Base-by-base conservation (phyloP, 2,329 filamentous ascomycete genomes). In the Cercospora zeae-maydis region DNA sequence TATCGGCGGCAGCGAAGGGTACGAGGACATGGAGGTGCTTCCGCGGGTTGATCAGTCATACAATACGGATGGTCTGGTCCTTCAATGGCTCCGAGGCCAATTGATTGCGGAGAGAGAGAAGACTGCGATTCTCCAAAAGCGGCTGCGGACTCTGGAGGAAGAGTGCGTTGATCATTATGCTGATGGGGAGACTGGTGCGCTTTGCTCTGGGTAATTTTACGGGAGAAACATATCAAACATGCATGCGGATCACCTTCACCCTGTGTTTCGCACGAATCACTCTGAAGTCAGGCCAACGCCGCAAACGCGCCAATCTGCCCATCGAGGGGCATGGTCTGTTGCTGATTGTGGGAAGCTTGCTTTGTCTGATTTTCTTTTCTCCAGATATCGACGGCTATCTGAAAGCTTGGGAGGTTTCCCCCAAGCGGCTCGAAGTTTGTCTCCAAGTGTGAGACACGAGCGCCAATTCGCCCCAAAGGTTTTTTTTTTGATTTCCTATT, bases 91-190 rank as follows among this genome's bases (percentile, higher is more conserved):
- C n/a, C 34, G 14, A 13, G 24, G 19, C n/a, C 58, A 61, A 16
- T 24, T 61, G 11, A 27, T 14, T 3, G 58, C 34, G 4, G 58
- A 55, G 27, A 61, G 31, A 27, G 24, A 13, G 5, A 61, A 45
- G 19, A 54, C 19, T 2, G 51, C 58, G 8, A 33, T n/a, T 1
- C 51, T 61, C 13, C 24, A 33, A 0, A 30, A 49, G 37, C 47
- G 58, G 3, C 33, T 61, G 5, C 19, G 37, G 3, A 61, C 58
- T 10, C 31, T 61, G 16, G 49, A 61, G 30, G 36, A 61, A 16
- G 33, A 61, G 49, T 39, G 36, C n/a, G 33, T 37, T n/a, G 58
- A 61, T 49, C 49, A 37, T 19, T 31, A 27, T 27, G 3, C 24
- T 27, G 3, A 6, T 27, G 24, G 3, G 24, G 24, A 27, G 24